Evolutionary conservation across 2,329 filamentous ascomycete genomes (phyloP).

Genomic region (Sporothrix phasma): DNA sequence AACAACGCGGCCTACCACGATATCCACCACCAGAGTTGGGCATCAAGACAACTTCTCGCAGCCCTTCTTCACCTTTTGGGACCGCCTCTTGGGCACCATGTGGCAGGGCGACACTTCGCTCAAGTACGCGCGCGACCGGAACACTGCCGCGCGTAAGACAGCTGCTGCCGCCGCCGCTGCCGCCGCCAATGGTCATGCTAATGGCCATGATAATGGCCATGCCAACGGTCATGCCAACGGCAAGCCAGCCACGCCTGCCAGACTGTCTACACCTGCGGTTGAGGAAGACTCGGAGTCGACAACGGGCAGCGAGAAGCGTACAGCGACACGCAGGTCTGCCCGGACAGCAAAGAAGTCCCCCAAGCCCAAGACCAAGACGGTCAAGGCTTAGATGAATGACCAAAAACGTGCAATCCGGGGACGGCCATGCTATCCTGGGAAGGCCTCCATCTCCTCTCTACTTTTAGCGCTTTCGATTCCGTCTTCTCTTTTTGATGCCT

Average conservation of each 20-base stretch:
- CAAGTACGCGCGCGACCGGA: constrained; percentile 34
- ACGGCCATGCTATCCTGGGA: not conserved
- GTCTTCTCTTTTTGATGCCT: not conserved
- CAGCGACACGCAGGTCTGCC: not conserved
- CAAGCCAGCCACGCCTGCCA: not conserved
- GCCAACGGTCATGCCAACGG: not conserved
- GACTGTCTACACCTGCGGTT: not conserved
- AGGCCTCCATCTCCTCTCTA: not conserved
- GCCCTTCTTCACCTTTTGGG: constrained; percentile 95
- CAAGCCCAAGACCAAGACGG: constrained; percentile 6
- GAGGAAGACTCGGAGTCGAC: not conserved
- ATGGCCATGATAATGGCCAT: not conserved
- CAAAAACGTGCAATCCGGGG: not conserved
- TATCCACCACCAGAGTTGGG: constrained; percentile 98
- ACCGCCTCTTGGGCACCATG: constrained; percentile 68
- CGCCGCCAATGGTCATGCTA: not conserved
- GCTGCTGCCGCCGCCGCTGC: constrained; percentile 13
- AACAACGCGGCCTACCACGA: constrained; percentile 98
- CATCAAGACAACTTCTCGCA: constrained; percentile 91
- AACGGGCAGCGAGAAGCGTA: not conserved
- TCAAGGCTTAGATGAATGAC: not conserved
- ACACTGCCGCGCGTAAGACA: constrained; percentile 32
- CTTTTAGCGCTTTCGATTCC: not conserved
- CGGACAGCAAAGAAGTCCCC: not conserved
- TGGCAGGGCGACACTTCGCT: constrained; percentile 56